Base-by-base conservation (phyloP, 2,329 filamentous ascomycete species). In the Mycosphaerella arachidis region DNA sequence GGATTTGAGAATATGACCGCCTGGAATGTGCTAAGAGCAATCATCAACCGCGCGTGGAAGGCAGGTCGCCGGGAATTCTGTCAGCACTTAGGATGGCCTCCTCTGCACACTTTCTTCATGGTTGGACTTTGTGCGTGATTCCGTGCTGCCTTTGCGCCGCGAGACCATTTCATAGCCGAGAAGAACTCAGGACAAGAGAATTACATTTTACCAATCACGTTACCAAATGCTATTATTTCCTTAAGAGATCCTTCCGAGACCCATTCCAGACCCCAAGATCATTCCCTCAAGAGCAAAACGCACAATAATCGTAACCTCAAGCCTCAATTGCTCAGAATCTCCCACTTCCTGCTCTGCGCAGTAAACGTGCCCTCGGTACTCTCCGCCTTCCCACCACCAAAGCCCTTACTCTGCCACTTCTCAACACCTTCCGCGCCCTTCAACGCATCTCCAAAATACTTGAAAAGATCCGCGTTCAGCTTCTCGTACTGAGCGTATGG, bases 301-400 rank as follows among this genome's bases (percentile, higher is more conserved):
- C n/a, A n/a, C 8, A 13, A 7, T 4, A 9, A 43, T 43, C n/a
- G 12, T 35, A 12, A 2, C 31, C 31, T 29, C 45, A 20, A 13
- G 9, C 27, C 37, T 57, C 55, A 57, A 35, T 48, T 53, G 51
- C 52, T 50, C 24, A 68, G 30, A 45, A 69, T 65, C n/a, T 70
- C 67, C 75, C 73, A 75, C 53, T 73, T 68, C 24, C 61, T 59
- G 7, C 71, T 65, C 2, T 70, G 68, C 33, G 60, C 63, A 29
- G 27, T 13, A 62, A 77, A 75, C 5, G 61, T 62, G 12, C 73
- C 75, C 24, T 75, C 70, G 66, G 72, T 67, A 16, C 70, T 71
- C 69, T 80, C 76, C 1, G 79, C 79, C 70, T 79, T 80, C 3
- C 80, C 80, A 7, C 60, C 57, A 0, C 79, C 79, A 65, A 76